phyloP scores from a whole-genome alignment of 768 basidiomycete genomes.

The Amanita rimosa region DNA sequence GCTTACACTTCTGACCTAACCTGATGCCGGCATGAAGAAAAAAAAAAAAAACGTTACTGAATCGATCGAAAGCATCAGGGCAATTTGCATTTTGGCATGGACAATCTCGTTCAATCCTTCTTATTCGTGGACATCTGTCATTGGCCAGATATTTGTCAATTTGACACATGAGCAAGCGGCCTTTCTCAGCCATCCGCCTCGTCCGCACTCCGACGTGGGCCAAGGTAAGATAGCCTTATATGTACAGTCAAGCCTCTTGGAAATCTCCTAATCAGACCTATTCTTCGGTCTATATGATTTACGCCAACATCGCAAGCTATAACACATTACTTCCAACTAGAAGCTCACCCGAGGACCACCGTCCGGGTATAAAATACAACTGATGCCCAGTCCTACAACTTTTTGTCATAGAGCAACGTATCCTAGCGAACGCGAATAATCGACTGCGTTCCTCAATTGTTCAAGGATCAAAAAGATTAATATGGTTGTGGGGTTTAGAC shows the following conservation, averaged over 20 bases:
- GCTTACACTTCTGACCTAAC: too few species aligned
- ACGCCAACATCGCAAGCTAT: too few species aligned
- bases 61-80: too few species aligned
- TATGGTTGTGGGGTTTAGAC: conserved; percentile 81
- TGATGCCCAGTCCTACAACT: neutral
- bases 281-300: too few species aligned
- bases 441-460: conserved; percentile 65
- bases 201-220: neutral
- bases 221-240: neutral
- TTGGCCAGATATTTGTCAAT: neutral
- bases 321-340: too few species aligned
- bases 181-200: neutral
- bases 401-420: conserved; percentile 15
- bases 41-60: too few species aligned
- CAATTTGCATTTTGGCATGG: too few species aligned
- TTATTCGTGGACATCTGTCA: neutral
- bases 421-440: conserved; percentile 40
- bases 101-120: too few species aligned
- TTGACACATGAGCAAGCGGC: neutral
- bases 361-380: neutral
- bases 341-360: too few species aligned
- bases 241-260: too few species aligned
- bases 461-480: conserved; percentile 81
- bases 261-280: too few species aligned
- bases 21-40: too few species aligned